phyloP scores from a whole-genome alignment of 805 yeast species.

The Debaryomyces castellii region DNA sequence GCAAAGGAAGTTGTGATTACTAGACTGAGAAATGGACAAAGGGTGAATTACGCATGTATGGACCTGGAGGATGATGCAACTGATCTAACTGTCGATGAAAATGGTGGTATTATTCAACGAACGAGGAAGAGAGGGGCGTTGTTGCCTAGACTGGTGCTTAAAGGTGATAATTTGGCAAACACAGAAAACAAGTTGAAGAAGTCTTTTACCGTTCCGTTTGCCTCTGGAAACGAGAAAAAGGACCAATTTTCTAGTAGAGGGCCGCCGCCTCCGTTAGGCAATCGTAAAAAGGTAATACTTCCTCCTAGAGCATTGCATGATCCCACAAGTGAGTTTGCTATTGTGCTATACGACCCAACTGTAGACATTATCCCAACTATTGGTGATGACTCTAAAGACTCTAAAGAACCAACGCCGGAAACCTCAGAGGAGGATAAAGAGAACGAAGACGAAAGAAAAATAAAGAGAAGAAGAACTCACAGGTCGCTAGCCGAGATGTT shows the following conservation, averaged over 20 bases:
- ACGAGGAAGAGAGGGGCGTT: slow-evolving; percentile 55
- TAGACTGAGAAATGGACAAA: slow-evolving; percentile 22
- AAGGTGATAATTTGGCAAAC: slow-evolving; percentile 30
- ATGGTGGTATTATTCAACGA: slow-evolving; percentile 22
- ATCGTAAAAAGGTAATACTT: slow-evolving; percentile 61
- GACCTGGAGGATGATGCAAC: slow-evolving; percentile 17
- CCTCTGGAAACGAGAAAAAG: slow-evolving; percentile 31
- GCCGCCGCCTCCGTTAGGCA: slow-evolving; percentile 85
- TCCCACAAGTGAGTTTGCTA: slow-evolving; percentile 90
- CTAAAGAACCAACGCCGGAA: slow-evolving; percentile 12
- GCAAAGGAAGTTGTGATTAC: slow-evolving; percentile 6
- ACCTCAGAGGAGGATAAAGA: slow-evolving; percentile 10
- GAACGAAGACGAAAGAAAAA: slow-evolving; percentile 14
- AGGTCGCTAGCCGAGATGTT: slow-evolving; percentile 76
- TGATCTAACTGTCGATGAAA: slow-evolving; percentile 32
- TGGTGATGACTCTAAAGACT: slow-evolving; percentile 17
- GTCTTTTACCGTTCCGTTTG: slow-evolving; percentile 63
- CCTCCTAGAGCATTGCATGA: slow-evolving; percentile 95
- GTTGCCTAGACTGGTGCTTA: slow-evolving; percentile 51
- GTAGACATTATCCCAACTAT: slow-evolving; percentile 55
- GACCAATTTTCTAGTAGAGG: slow-evolving; percentile 29
- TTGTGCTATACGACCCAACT: slow-evolving; percentile 93
- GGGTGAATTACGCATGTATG: slow-evolving; percentile 30
- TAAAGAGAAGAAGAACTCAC: slow-evolving; percentile 47
- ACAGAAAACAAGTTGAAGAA: slow-evolving; percentile 39